Evolutionary conservation across 148 eudicot species (phyloP).

Genomic region (Camellia lanceoleosa): DNA sequence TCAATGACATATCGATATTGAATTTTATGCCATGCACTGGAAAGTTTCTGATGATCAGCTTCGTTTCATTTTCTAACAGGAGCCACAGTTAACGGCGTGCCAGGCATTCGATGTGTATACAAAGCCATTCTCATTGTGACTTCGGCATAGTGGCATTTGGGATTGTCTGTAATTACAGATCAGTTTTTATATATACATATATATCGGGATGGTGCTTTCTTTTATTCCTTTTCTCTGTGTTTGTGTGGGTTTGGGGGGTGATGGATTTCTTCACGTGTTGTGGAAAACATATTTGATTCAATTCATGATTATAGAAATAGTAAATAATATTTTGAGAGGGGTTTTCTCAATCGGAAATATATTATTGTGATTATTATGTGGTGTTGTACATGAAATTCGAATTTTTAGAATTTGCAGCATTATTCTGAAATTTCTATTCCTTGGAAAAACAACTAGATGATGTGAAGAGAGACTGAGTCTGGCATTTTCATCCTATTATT

Average conservation of each 20-base stretch:
- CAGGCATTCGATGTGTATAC: constrained; percentile 74
- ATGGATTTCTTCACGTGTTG: neutral
- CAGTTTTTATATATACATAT: neutral
- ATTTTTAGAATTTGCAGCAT: too few species aligned
- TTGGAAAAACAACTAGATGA: too few species aligned
- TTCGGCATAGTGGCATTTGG: neutral
- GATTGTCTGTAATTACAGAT: neutral
- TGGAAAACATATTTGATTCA: neutral
- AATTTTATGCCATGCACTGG: neutral
- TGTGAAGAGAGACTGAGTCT: too few species aligned
- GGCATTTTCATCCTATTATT: too few species aligned
- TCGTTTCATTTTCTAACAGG: constrained; percentile 43
- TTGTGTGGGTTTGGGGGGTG: neutral
- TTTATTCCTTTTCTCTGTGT: neutral
- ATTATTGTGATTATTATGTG: too few species aligned
- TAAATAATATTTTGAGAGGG: neutral
- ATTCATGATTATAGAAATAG: neutral
- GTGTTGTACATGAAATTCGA: too few species aligned
- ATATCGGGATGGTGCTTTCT: neutral
- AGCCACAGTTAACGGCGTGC: constrained; percentile 83
- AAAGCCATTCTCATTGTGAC: constrained; percentile 75
- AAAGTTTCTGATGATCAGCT: neutral
- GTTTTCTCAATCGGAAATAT: too few species aligned
- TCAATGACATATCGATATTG: neutral
- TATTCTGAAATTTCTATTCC: too few species aligned